Percentiles rank a stretch among this genome's conserved stretches.
phyloP scores from a whole-genome alignment of 371 early-diverging fungal genomes.

The Zychaea mexicana region DNA sequence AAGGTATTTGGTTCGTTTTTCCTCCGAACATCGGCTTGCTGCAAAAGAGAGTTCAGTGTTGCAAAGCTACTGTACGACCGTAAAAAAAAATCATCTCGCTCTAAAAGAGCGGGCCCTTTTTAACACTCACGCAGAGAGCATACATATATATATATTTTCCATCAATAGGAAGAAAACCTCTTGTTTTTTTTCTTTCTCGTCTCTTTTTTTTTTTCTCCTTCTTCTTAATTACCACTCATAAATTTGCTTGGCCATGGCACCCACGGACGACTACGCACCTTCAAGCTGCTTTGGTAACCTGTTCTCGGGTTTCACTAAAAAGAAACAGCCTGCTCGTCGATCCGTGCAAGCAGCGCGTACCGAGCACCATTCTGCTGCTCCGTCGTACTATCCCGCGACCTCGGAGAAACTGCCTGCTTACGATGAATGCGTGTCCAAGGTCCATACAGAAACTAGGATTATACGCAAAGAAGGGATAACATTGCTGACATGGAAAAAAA shows the following conservation, averaged over 20 bases:
- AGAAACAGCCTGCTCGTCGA: conserved; percentile 1
- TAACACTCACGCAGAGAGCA: too few relatives aligned
- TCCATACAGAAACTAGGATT: too few relatives aligned
- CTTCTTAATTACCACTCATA: not conserved
- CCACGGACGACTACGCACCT: conserved; percentile 6
- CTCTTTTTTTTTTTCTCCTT: not conserved
- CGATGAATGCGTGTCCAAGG: conserved; percentile 28
- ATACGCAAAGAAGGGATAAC: not conserved
- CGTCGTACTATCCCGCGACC: conserved; percentile 8
- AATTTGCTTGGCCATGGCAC: not conserved
- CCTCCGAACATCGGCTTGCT: not conserved
- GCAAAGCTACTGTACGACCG: not conserved
- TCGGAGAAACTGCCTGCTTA: conserved; percentile 28
- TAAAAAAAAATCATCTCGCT: not conserved
- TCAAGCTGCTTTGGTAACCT: conserved; percentile 19
- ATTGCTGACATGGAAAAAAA: not conserved
- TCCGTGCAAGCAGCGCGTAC: not conserved
- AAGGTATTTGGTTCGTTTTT: too few relatives aligned
- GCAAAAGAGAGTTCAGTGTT: not conserved
- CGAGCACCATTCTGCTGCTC: conserved; percentile 3
- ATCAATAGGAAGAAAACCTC: not conserved
- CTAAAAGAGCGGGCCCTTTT: not conserved
- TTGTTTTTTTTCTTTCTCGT: not conserved
- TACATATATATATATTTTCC: not conserved
- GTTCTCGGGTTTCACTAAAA: conserved; percentile 19